phyloP scores from a whole-genome alignment of 768 basidiomycete species.

The Lactifluus rugatus region DNA sequence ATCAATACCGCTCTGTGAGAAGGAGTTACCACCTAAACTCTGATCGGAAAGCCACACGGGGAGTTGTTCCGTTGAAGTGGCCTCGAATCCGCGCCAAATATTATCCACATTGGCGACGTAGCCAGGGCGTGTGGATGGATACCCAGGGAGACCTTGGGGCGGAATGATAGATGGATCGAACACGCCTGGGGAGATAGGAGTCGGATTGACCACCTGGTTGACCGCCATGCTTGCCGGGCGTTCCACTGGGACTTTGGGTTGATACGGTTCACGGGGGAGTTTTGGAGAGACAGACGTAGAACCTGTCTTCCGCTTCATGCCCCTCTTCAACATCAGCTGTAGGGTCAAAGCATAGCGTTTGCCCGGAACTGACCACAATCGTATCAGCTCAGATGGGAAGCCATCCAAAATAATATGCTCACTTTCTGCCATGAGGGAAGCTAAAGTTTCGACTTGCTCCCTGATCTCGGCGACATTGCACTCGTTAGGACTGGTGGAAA shows the following conservation, averaged over 20 bases:
- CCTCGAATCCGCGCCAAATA: conserved; percentile 70
- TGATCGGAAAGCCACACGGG: conserved; percentile 85
- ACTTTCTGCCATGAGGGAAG: conserved; percentile 72
- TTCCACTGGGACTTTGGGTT: conserved; percentile 28
- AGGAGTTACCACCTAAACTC: conserved; percentile 63
- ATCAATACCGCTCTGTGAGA: conserved; percentile 76
- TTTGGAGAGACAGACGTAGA: conserved; percentile 56
- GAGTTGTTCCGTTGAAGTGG: conserved; percentile 60
- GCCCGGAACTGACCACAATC: conserved; percentile 58
- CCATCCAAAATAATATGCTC: conserved; percentile 22
- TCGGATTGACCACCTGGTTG: conserved; percentile 19
- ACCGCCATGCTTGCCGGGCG: conserved; percentile 19
- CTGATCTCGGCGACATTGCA: conserved; percentile 69
- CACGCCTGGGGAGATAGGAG: conserved; percentile 16
- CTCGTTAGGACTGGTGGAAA: conserved; percentile 57
- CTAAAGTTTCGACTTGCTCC: conserved; percentile 67
- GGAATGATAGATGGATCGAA: conserved; percentile 9
- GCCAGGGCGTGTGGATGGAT: conserved; percentile 1
- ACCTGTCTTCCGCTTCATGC: conserved; percentile 47
- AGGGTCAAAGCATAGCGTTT: conserved; percentile 87
- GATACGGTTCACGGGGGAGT: conserved; percentile 37
- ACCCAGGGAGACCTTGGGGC: conserved; percentile 20
- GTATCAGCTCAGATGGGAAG: conserved; percentile 10
- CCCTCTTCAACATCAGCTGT: conserved; percentile 78
- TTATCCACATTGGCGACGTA: conserved; percentile 41